Evolutionary conservation across 129 eudicot genomes (phyloP).

Genomic region (Sambucus nigra): DNA sequence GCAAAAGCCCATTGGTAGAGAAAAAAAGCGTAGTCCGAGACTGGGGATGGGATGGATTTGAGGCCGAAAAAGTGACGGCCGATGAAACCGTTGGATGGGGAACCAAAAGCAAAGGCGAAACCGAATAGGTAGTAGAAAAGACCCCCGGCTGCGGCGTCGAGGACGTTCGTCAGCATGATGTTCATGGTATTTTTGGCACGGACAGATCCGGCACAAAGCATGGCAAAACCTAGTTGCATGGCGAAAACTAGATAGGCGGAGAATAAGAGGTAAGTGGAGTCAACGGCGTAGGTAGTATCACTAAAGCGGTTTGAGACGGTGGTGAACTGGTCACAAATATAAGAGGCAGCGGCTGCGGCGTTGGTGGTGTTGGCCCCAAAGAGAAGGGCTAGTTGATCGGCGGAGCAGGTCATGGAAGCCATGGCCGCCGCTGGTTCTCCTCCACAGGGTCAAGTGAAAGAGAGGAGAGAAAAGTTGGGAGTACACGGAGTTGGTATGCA

Average conservation of each 20-base stretch:
- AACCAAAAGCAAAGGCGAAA: slow-evolving; percentile 55
- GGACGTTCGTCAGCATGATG: slow-evolving; percentile 65
- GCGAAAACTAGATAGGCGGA: slow-evolving; percentile 68
- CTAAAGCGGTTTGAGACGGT: slow-evolving; percentile 21
- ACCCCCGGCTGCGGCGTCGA: slow-evolving; percentile 66
- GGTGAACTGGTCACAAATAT: slow-evolving; percentile 41
- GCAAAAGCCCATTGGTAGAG: slow-evolving; percentile 78
- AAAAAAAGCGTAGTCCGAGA: slow-evolving; percentile 36
- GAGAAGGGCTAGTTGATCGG: slow-evolving; percentile 31
- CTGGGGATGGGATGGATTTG: slow-evolving; percentile 17
- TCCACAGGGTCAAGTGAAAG: too few relatives aligned
- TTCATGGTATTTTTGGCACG: slow-evolving; percentile 71
- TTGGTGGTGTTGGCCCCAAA: slow-evolving; percentile 45
- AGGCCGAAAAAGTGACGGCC: slow-evolving; percentile 57
- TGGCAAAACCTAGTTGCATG: slow-evolving; percentile 77
- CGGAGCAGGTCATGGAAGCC: slow-evolving; percentile 29
- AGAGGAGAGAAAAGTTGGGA: neutral
- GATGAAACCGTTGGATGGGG: slow-evolving; percentile 42
- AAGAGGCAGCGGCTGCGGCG: slow-evolving; percentile 40
- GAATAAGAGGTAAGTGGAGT: slow-evolving; percentile 49
- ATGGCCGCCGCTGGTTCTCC: slow-evolving; percentile 6
- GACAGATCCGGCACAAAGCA: slow-evolving; percentile 73
- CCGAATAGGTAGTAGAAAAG: slow-evolving; percentile 54
- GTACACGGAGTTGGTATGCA: neutral
- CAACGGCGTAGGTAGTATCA: slow-evolving; percentile 40